Base-by-base conservation (phyloP, 2,329 filamentous ascomycete genomes). In the Fusarium pininemorale region DNA sequence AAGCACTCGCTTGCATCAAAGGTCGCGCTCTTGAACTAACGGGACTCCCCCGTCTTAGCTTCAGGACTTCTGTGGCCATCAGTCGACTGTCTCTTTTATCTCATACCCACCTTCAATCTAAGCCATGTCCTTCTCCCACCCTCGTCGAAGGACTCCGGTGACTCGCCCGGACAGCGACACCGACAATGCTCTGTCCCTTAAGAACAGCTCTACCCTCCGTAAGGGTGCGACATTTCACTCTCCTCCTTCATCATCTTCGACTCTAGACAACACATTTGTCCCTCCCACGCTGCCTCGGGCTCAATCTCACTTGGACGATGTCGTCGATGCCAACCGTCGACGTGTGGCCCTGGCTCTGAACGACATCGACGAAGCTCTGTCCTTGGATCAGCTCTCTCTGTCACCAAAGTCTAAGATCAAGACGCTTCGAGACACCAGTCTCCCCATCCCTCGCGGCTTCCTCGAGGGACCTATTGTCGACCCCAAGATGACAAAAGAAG, bases 181-280 rank as follows among this genome's bases (percentile, higher is more conserved):
- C 61, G 79, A 82, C 63, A 74, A 73, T 70, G 75, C 65, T 57
- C 81, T 83, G 79, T 79, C 76, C 74, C 81, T 80, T 77, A 81
- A 81, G 73, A 85, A 76, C 63, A 79, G 65, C 74, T 79, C 76
- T 82, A 84, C 85, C 81, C 87, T 94, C 82, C 88, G 86, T 81
- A 94, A 94, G 85, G 91, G 91, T 79, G 90, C 92, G 62, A 94
- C 93, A 77, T 90, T 90, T 77, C 87, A 90, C 77, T 88, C 88
- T 81, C 86, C 81, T 69, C 75, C 79, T 42, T 87, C 87, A 79
- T 84, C 87, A 81, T 77, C 79, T 75, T 74, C 80, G 55, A 68
- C 75, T 56, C 80, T 83, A 68, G 84, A 84, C 66, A 80, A 83
- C 39, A 74, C 80, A 64, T 88, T 89, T 75, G 81, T 81, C 61